Evolutionary conservation across 257 asterid genomes (phyloP).

Genomic region (Jacaranda copaia): DNA sequence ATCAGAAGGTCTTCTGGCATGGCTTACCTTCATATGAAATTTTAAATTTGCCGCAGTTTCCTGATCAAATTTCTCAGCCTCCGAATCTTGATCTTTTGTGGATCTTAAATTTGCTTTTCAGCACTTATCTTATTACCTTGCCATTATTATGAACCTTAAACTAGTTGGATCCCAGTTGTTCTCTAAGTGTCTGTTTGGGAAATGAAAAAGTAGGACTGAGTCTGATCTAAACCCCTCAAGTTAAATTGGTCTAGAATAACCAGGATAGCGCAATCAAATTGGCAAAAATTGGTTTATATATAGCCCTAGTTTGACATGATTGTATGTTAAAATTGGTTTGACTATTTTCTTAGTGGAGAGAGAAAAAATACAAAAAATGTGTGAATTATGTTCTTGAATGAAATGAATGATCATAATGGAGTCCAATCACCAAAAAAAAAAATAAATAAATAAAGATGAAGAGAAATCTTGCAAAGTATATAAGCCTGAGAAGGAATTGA

Average conservation of each 20-base stretch:
- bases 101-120: background rate
- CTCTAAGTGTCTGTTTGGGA: background rate
- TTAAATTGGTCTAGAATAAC: background rate
- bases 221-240: background rate
- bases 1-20: no score
- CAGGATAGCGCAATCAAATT: background rate
- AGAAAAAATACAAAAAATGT: background rate
- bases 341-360: no score
- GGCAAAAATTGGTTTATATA: background rate
- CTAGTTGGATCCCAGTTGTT: background rate
- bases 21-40: background rate
- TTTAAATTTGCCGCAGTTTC: background rate
- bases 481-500: background rate
- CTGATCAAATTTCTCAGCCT: background rate
- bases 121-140: background rate
- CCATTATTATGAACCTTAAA: background rate
- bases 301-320: background rate
- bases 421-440: background rate
- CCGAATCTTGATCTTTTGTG: background rate
- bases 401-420: background rate
- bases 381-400: background rate
- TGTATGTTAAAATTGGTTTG: no score
- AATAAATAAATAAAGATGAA: no score
- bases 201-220: background rate
- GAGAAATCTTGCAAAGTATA: background rate